A percentile compares a stretch with the other conserved stretches of the same genome.
phyloP scores from a whole-genome alignment of 2,329 filamentous ascomycete species.

The Diaporthe ilicicola region DNA sequence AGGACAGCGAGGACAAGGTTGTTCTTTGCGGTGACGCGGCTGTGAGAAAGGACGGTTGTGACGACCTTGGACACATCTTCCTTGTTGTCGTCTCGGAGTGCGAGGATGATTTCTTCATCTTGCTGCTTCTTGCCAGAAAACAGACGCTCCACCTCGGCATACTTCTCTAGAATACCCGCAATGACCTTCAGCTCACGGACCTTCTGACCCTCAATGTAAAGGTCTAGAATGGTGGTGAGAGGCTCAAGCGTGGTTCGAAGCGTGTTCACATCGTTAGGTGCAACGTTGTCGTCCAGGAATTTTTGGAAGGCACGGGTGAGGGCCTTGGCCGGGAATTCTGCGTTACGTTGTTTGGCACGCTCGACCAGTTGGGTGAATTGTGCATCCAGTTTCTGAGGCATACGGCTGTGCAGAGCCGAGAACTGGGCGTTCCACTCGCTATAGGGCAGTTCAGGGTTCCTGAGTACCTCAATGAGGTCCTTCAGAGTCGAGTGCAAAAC shows the following conservation, averaged over 20 bases:
- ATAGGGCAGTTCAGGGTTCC: conserved; percentile 89
- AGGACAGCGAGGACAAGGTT: conserved; percentile 90
- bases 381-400: conserved; percentile 91
- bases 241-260: conserved; percentile 79
- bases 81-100: conserved; percentile 95
- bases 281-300: conserved; percentile 88
- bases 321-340: conserved; percentile 92
- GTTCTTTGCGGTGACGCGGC: conserved; percentile 91
- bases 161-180: conserved; percentile 79
- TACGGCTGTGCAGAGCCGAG: conserved; percentile 94
- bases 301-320: conserved; percentile 84
- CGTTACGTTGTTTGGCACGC: conserved; percentile 76
- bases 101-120: conserved; percentile 93
- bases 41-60: conserved; percentile 91
- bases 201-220: conserved; percentile 89
- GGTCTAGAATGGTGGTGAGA: conserved; percentile 77
- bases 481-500: conserved; percentile 90
- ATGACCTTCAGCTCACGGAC: conserved; percentile 88
- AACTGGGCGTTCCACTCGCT: conserved; percentile 97
- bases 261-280: conserved; percentile 74
- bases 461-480: conserved; percentile 88
- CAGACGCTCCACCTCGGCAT: conserved; percentile 83
- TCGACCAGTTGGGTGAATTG: conserved; percentile 88
- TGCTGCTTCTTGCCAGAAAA: conserved; percentile 87
- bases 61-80: conserved; percentile 88